A percentile compares a stretch with the other conserved stretches of the same genome.
These are phyloP conservation scores for Inga laurina DNA, from an alignment of 306 rosid species.

Conservation along the genomic window DNA sequence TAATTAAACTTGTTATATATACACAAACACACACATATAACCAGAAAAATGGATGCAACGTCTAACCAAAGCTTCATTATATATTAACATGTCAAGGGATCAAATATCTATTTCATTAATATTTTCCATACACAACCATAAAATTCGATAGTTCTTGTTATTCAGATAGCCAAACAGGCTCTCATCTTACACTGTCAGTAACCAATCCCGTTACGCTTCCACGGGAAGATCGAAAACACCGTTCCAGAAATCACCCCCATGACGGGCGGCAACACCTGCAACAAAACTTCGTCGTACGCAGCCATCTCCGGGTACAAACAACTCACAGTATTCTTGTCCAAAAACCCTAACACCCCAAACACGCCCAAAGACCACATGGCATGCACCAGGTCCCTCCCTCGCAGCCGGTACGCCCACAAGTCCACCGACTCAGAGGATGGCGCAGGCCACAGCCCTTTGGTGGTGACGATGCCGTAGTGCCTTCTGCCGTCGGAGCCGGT, in stretches of 20 bases:
- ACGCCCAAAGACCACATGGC: conserved; percentile 50
- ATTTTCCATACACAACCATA: not conserved
- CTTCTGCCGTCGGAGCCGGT: conserved; percentile 50
- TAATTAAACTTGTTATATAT: too few relatives aligned
- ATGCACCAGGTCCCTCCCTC: conserved; percentile 71
- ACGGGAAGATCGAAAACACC: conserved; percentile 58
- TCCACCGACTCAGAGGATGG: conserved; percentile 40
- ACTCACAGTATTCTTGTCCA: conserved; percentile 46
- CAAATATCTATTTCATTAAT: not conserved
- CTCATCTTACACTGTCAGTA: conserved; percentile 36
- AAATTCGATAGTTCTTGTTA: too few relatives aligned
- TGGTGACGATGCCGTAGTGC: conserved; percentile 61
- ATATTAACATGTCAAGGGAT: not conserved
- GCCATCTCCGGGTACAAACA: conserved; percentile 66
- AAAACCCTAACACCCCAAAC: conserved; percentile 57
- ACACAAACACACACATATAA: too few relatives aligned
- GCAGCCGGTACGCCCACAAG: conserved; percentile 49
- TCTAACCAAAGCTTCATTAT: not conserved
- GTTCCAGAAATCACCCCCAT: conserved; percentile 60
- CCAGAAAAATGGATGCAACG: not conserved
- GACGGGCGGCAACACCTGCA: conserved; percentile 61
- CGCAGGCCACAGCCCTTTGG: conserved; percentile 69
- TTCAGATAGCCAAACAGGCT: not conserved
- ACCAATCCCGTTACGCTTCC: conserved; percentile 81
- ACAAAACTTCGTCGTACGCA: conserved; percentile 38